Evolutionary conservation across 805 yeast species (phyloP).

Genomic region (Ogataea trehaloabstinens): DNA sequence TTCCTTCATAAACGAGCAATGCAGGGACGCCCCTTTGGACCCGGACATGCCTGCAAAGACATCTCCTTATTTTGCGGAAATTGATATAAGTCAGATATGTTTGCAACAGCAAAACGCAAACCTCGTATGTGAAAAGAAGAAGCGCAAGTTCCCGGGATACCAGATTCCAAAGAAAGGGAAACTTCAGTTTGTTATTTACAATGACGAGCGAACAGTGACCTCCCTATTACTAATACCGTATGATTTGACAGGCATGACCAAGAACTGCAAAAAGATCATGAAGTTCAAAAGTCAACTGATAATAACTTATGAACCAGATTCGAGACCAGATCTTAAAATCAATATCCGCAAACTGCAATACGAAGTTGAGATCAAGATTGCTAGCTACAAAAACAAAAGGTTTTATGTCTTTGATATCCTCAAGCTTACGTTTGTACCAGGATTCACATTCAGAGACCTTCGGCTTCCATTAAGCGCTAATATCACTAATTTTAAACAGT

Average conservation of each 20-base stretch:
- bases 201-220: constrained; percentile 27
- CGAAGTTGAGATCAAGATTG: constrained; percentile 28
- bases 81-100: constrained; percentile 28
- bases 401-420: constrained; percentile 30
- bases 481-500: constrained; percentile 10
- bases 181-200: constrained; percentile 30
- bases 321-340: constrained; percentile 5
- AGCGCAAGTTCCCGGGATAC: constrained; percentile 30
- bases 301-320: constrained; percentile 20
- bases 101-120: constrained; percentile 17
- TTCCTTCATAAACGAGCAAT: constrained; percentile 15
- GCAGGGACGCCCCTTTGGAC: background rate
- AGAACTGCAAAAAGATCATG: constrained; percentile 27
- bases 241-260: constrained; percentile 21
- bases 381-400: constrained; percentile 24
- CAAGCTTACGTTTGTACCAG: constrained; percentile 28
- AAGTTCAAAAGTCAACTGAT: constrained; percentile 23
- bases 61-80: constrained; percentile 33
- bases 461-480: constrained; percentile 20
- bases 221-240: constrained; percentile 27
- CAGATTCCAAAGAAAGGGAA: constrained; percentile 26
- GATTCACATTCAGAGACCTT: constrained; percentile 16
- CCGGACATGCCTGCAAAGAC: background rate
- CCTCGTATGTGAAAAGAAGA: constrained; percentile 5
- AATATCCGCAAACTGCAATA: constrained; percentile 19